Evolutionary conservation across 805 yeast species (phyloP), one percentile per base, ranked within the genome.

Genomic region (Lipomyces spencermartinsiae): DNA sequence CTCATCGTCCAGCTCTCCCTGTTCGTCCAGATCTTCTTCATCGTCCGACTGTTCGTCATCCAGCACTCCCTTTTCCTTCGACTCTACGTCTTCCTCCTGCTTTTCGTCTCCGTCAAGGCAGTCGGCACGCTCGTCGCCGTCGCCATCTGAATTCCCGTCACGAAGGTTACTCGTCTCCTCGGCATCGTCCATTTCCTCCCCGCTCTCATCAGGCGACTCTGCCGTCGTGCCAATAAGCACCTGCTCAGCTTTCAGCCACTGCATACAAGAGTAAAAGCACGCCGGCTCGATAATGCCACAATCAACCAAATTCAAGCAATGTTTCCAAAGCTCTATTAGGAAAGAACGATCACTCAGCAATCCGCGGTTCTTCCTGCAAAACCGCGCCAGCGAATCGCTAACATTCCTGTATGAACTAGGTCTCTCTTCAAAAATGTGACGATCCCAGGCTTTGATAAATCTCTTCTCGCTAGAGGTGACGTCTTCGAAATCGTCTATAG

Each of bases 401-500:
- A 68, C 61, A 29, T 67, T 67, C 54, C 58, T 61, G 57, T 66
- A 66, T 12, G 71, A 62, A 25, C 63, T 56, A 19, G 71, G 71
- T 19, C 70, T 58, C 35, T 68, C 71, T 22, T 68, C 70, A 49
- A 68, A 66, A 39, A 68, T 68, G 35, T 68, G 71, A 37, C 64
- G 46, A 43, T 68, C 71, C 71, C 71, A 68, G 3, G 59, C n/a
- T 54, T 68, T 68, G 8, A 68, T 65, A 14, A 66, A 68, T 35
- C 6, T 35, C 65, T 68, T 68, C 61, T 68, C 71, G 55, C n/a
- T 68, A 10, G 53, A 31, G 9, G 63, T 46, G 6, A 68, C 70
- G 56, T 68, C 71, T 54, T 68, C 71, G 31, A 68, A 68, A 43
- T 68, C 71, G 55, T 68, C 71, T 34, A 68, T 66, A 1, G 67